phyloP scores from a whole-genome alignment of 441 rosid genomes.

The Brassica hybrid region DNA sequence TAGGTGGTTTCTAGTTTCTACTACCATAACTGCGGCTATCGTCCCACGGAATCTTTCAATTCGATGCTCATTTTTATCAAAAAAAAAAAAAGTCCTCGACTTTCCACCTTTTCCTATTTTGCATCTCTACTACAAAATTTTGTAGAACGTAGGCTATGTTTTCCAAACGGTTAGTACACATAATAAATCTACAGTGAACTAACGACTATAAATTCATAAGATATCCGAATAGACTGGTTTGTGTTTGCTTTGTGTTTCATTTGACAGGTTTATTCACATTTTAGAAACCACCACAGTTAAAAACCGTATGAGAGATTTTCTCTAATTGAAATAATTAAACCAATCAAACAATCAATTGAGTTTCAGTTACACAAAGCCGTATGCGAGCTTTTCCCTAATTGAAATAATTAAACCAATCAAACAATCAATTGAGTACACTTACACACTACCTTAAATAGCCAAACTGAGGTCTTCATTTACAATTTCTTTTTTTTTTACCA shows the following conservation, averaged over 20 bases:
- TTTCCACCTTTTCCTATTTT: not conserved
- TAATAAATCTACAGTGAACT: not conserved
- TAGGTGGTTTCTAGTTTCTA: constrained; percentile 4
- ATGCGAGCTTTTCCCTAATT: too few species aligned
- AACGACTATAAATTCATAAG: not conserved
- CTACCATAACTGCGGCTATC: constrained; percentile 2
- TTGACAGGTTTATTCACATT: not conserved
- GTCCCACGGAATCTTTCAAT: constrained; percentile 25
- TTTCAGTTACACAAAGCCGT: too few species aligned
- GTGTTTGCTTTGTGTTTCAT: not conserved
- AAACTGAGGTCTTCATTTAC: too few species aligned
- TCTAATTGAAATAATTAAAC: too few species aligned
- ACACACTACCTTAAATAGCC: too few species aligned
- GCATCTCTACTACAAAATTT: not conserved
- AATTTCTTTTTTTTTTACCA: too few species aligned
- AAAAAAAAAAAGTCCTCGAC: not conserved
- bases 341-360: too few species aligned
- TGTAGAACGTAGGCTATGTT: not conserved
- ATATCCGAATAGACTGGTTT: not conserved
- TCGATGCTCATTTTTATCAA: not conserved
- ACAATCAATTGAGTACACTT: too few species aligned
- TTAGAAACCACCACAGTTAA: not conserved
- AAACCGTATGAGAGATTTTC: too few species aligned
- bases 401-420: too few species aligned
- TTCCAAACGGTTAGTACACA: not conserved